Evolutionary conservation across 2,329 filamentous ascomycete genomes (phyloP).

Genomic region (Cercospora beticola): DNA sequence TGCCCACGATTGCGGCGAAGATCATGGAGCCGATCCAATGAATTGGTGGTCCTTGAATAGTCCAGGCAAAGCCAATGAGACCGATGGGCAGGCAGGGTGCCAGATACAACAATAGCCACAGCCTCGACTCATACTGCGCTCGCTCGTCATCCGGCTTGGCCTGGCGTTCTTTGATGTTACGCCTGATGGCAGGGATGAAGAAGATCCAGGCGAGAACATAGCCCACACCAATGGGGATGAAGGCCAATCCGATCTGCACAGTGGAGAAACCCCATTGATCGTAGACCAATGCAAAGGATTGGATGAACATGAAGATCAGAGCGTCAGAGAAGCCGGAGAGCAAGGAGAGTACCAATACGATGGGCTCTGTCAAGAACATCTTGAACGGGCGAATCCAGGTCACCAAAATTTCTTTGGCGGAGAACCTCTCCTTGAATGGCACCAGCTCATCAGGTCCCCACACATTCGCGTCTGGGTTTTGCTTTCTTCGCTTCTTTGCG

Average conservation of each 20-base stretch:
- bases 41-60: conserved; percentile 61
- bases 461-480: conserved; percentile 55
- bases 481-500: conserved; percentile 69
- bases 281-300: conserved; percentile 70
- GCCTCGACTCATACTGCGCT: conserved; percentile 65
- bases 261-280: conserved; percentile 65
- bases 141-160: conserved; percentile 49
- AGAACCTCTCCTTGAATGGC: conserved; percentile 43
- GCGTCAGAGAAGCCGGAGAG: conserved; percentile 74
- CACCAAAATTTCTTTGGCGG: conserved; percentile 47
- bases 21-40: conserved; percentile 71
- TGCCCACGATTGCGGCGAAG: conserved; percentile 66
- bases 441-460: conserved; percentile 75
- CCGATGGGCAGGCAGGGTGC: conserved; percentile 65
- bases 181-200: conserved; percentile 59
- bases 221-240: conserved; percentile 67
- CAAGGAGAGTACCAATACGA: conserved; percentile 68
- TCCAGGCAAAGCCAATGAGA: conserved; percentile 72
- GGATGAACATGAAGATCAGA: conserved; percentile 78
- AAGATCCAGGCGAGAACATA: conserved; percentile 64
- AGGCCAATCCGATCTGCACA: conserved; percentile 59
- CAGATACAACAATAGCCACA: conserved; percentile 66
- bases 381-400: conserved; percentile 68
- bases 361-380: conserved; percentile 76
- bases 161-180: conserved; percentile 51